Evolutionary conservation across 371 early-diverging fungal species (phyloP), one percentile per base, ranked within the genome.

Genomic region (Mucor sp.): DNA sequence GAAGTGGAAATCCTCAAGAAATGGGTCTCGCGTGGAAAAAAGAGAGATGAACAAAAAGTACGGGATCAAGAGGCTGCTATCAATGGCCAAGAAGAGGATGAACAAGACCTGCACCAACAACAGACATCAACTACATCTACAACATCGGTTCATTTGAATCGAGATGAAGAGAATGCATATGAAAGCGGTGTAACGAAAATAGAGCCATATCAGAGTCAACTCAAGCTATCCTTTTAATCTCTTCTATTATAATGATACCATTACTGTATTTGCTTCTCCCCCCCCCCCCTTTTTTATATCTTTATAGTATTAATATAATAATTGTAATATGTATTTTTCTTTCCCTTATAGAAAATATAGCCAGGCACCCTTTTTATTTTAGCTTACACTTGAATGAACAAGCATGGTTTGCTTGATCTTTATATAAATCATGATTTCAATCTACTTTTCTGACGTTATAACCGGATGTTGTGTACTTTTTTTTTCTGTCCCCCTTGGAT

Each of bases 1-100:
- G 74, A 74, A 30, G 70, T 74, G 4, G 74, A 74, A 28, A 57
- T 74, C 0, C 62, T 74, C 2, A 74, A 74, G 48, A 66, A 62
- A 21, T 74, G 74, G 74, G 67, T 74, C 11, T 12, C 15, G 8
- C 53, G 62, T 25, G 74, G 74, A 6, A 15, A 60, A 48, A 44
- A 53, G 37, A 50, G 21, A 30, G 47, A 55, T 1, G 60, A 47
- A 17, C 2, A 41, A 17, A 37, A 60, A 41, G 53, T 60, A 4
- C 53, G 35, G 15, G 37, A 21, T 4, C 25, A 62, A n/a, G 50
- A 35, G n/a, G 57, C 58, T 7, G 47, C 32, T 28, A 50, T 25
- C 17, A 53, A 41, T 30, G 66, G 60, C 9, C 30, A 37, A 1
- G 35, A 35, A 37, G 37, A 37, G 1, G 37, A 14, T 33, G 7